Base-by-base conservation (phyloP, 2,329 filamentous ascomycete genomes). In the Hypoxylon sp. region DNA sequence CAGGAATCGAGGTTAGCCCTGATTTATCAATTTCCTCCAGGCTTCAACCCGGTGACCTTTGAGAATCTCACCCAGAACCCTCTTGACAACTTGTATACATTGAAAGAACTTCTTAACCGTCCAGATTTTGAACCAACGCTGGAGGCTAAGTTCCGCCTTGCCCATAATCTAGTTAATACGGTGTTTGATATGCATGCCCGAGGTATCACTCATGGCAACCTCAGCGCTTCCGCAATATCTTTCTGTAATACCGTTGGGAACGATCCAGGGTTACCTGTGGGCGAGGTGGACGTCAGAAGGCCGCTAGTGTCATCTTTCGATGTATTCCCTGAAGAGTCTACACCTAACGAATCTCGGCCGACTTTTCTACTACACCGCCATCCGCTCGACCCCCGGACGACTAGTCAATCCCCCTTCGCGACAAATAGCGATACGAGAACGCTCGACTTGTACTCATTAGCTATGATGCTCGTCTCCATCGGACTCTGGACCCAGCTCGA, bases 241-340 rank as follows among this genome's bases (percentile, higher is more conserved):
- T 93, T 94, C 57, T 89, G 84, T 65, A 84, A 83, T 55, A 81
- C 76, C 17, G 79, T 78, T 51, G 83, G 79, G 19, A 79, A 77
- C 1, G 80, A 83, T 46, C 78, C 80, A 1, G 81, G 79, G 0
- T 78, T 80, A 5, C 79, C 77, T 4, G 80, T 83, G 6, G 79
- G 80, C 0, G 82, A 87, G 45, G 82, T 89, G 14, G 89, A 93
- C 61, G 84, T 94, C 52, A 85, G 91, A 21, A 85, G 88, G 7
- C 92, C 92, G 1, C 85, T 93, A 2, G 81, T 94, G 46, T 90
- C 90, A 0, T 91, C 91, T 0, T 94, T 93, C 72, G 91, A 94
- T 69, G 79, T 94, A 2, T 95, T 94, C 75, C 88, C 81, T 2
- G 81, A 83, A n/a, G 78, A 79, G 5, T 75, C 80, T 1, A 81